Evolutionary conservation across 192 early-diverging fungal species (phyloP), one percentile per base, ranked within the genome.

Genomic region (Allomyces macrogynus): DNA sequence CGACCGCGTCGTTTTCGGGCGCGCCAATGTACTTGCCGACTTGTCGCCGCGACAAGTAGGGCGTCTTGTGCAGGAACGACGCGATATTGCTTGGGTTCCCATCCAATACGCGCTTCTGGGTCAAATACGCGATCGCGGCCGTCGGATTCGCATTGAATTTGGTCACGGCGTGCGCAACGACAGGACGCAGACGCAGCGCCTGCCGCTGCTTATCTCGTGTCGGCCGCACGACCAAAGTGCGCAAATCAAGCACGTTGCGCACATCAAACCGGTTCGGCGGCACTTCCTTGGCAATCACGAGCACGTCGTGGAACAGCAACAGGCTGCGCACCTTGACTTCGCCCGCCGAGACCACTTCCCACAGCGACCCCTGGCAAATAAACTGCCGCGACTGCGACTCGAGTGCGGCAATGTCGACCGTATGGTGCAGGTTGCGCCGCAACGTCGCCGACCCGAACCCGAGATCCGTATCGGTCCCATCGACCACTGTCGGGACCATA

Each of bases 51-150:
- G 63, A 61, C 43, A 76, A 57, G 4, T 67, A 66, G 1, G 73
- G 70, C 16, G 74, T 76, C n/a, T 63, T 62, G 63, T 76, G 75
- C 63, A 76, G 60, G 43, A 76, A 76, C n/a, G 67, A 65, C 4
- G 74, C 74, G 42, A 76, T 76, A 44, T 70, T 69, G 11, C 72
- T 66, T 0, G 75, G 68, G 16, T 20, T n/a, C 64, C 74, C 73
- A 8, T 71, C 71, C 24, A 76, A 65, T 5, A 69, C 66, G 20
- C 71, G 67, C 44, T 76, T 71, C 26, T 67, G 44, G 61, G 76
- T 69, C 63, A 76, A 62, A 23, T 72, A 76, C 0, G 70, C 67
- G 5, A 76, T 63, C 14, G 74, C 67, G 63, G 71, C 69, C 63
- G 73, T 76, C 23, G 75, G 75, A 63, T 75, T 66, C 7, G 68